Evolutionary conservation across 2,329 filamentous ascomycete genomes (phyloP).

Genomic region (Chalaropsis ovoidea): DNA sequence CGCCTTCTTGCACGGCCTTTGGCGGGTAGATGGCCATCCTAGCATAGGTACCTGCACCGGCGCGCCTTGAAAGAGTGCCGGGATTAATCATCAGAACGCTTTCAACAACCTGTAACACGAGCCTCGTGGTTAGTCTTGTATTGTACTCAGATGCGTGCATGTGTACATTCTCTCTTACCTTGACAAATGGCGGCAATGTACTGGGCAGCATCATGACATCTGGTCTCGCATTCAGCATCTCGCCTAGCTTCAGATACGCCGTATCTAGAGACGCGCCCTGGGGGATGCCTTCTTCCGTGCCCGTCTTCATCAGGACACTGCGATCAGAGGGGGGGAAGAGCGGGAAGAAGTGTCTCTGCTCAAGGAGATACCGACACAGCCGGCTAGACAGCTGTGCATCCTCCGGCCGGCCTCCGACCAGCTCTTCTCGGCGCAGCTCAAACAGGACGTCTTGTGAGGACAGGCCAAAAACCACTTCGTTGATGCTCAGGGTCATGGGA

Average conservation of each 20-base stretch:
- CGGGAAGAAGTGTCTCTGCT: conserved; percentile 86
- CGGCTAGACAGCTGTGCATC: conserved; percentile 52
- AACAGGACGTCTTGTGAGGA: conserved; percentile 76
- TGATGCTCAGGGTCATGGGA: conserved; percentile 78
- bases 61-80: conserved; percentile 73
- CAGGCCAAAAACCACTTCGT: conserved; percentile 74
- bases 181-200: conserved; percentile 73
- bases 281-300: conserved; percentile 48
- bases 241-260: conserved; percentile 75
- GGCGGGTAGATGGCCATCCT: conserved; percentile 65
- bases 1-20: conserved; percentile 47
- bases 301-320: conserved; percentile 54
- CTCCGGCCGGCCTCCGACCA: conserved; percentile 28
- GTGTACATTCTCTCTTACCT: conserved; percentile 45
- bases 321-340: conserved; percentile 72
- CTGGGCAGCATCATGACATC: conserved; percentile 80
- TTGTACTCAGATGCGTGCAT: not conserved
- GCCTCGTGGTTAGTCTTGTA: conserved; percentile 23
- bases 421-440: conserved; percentile 68
- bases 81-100: conserved; percentile 86
- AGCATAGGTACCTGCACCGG: conserved; percentile 75
- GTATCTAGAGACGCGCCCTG: conserved; percentile 73
- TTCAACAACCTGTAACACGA: conserved; percentile 61
- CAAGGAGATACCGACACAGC: conserved; percentile 66
- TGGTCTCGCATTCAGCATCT: conserved; percentile 77